phyloP scores from a whole-genome alignment of 495 filamentous ascomycete genomes.

The Baudoinia panamericana region DNA sequence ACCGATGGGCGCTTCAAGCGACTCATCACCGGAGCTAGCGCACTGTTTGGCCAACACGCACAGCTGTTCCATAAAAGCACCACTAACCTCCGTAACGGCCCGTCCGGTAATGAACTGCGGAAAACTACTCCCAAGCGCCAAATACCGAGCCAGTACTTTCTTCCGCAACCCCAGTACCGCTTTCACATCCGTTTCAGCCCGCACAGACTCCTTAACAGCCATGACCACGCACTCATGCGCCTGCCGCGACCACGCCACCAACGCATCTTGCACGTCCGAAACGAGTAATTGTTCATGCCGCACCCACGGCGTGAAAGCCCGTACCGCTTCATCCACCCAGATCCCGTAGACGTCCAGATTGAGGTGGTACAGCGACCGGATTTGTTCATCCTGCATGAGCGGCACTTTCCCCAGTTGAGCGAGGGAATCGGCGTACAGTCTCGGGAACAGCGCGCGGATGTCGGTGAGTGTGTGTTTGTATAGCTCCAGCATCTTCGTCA shows the following conservation, averaged over 20 bases:
- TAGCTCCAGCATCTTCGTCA: conserved; percentile 38
- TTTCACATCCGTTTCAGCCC: background rate
- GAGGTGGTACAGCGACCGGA: conserved; percentile 53
- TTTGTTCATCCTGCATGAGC: conserved; percentile 53
- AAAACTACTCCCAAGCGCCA: background rate
- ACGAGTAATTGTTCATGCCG: conserved; percentile 66
- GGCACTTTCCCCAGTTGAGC: conserved; percentile 52
- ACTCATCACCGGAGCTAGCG: too few species aligned
- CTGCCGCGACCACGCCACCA: conserved; percentile 60
- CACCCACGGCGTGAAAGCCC: conserved; percentile 80
- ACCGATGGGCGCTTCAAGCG: too few species aligned
- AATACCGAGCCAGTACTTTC: conserved; percentile 4
- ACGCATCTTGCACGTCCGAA: conserved; percentile 47
- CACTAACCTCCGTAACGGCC: background rate
- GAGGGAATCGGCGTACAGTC: conserved; percentile 57
- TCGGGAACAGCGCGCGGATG: conserved; percentile 60
- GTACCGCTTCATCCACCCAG: conserved; percentile 75
- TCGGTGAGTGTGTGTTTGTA: conserved; percentile 67
- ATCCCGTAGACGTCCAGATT: conserved; percentile 67
- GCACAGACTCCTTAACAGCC: conserved; percentile 3
- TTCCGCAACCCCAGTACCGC: conserved; percentile 3
- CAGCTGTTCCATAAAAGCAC: conserved; percentile 19
- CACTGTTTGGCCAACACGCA: background rate
- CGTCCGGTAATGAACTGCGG: conserved; percentile 27
- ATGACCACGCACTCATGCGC: conserved; percentile 29